Percentiles rank a stretch among this genome's conserved stretches.
Conservation (phyloP, 176 grass and related monocot genomes). For the Oryza meyeriana region DNA sequence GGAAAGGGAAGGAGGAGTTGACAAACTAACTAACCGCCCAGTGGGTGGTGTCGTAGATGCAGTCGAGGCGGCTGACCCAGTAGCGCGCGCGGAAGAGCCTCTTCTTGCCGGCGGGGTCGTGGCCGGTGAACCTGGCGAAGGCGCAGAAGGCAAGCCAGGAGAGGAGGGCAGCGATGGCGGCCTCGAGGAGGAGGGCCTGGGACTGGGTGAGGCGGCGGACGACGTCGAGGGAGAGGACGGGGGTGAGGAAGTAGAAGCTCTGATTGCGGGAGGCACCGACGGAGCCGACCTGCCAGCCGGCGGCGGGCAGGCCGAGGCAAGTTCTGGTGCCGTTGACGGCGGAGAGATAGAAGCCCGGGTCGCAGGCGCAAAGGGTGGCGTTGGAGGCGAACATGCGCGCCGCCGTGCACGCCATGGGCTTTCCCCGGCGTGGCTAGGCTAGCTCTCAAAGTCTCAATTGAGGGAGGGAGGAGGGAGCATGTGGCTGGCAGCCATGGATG, state of each 20-base stretch:
- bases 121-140: conserved; percentile 32
- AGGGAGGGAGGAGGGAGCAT: too few relatives aligned
- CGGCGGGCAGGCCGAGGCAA: neutral
- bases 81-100: conserved; percentile 56
- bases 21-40: conserved; percentile 49
- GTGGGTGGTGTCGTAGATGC: conserved; percentile 70
- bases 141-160: conserved; percentile 77
- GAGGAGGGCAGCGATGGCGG: conserved; percentile 48
- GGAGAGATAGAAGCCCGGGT: conserved; percentile 64
- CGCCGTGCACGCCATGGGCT: conserved; percentile 51
- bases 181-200: conserved; percentile 84
- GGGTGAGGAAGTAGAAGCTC: conserved; percentile 60
- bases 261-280: conserved; percentile 51
- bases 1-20: neutral
- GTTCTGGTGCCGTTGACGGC: conserved; percentile 3
- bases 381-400: conserved; percentile 70
- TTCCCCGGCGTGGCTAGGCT: too few relatives aligned
- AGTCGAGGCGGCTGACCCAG: conserved; percentile 82
- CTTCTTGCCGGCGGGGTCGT: conserved; percentile 34
- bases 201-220: conserved; percentile 83
- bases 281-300: conserved; percentile 64
- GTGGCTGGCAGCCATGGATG: too few relatives aligned
- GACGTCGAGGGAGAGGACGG: conserved; percentile 66
- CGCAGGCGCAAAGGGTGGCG: conserved; percentile 68
- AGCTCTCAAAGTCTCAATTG: too few relatives aligned